Evolutionary conservation across 495 filamentous ascomycete genomes (phyloP).

Genomic region (Hypomontagnella monticulosa): DNA sequence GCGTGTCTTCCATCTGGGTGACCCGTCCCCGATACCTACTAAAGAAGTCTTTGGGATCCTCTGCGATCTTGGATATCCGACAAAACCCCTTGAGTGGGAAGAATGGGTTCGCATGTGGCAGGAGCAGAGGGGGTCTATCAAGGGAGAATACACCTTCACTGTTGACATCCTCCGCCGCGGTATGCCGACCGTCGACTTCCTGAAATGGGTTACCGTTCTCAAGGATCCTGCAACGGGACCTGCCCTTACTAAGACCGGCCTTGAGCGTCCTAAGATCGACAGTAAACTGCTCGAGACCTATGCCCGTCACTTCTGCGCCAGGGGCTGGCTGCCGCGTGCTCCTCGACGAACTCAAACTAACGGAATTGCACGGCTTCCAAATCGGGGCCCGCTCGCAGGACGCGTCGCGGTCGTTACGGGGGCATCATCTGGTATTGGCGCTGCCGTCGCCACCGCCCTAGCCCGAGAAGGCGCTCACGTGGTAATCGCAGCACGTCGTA

Average conservation of each 20-base stretch:
- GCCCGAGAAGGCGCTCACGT: conserved; percentile 66
- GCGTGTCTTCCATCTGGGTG: conserved; percentile 70
- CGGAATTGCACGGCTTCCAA: conserved; percentile 45
- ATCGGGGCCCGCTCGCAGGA: conserved; percentile 62
- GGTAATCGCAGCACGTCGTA: conserved; percentile 69
- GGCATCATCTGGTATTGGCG: conserved; percentile 65
- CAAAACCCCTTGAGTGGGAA: conserved; percentile 65
- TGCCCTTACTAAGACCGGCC: conserved; percentile 55
- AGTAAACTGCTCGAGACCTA: conserved; percentile 69
- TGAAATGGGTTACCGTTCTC: conserved; percentile 65
- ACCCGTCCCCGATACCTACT: conserved; percentile 68
- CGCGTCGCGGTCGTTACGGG: conserved; percentile 64
- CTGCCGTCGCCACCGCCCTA: conserved; percentile 57
- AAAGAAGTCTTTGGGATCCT: conserved; percentile 65
- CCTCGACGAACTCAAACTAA: conserved; percentile 56
- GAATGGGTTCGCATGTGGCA: conserved; percentile 72
- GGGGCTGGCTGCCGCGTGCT: conserved; percentile 69
- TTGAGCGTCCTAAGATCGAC: conserved; percentile 70
- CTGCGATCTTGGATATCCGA: conserved; percentile 68
- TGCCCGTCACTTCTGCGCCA: conserved; percentile 73
- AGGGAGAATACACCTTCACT: conserved; percentile 72
- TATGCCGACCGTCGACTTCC: conserved; percentile 70
- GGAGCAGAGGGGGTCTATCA: conserved; percentile 63
- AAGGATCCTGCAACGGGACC: conserved; percentile 66
- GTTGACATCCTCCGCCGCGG: conserved; percentile 71